Evolutionary conservation across 352 stramenopile species (phyloP).

Genomic region (Phytopythium helicoides): DNA sequence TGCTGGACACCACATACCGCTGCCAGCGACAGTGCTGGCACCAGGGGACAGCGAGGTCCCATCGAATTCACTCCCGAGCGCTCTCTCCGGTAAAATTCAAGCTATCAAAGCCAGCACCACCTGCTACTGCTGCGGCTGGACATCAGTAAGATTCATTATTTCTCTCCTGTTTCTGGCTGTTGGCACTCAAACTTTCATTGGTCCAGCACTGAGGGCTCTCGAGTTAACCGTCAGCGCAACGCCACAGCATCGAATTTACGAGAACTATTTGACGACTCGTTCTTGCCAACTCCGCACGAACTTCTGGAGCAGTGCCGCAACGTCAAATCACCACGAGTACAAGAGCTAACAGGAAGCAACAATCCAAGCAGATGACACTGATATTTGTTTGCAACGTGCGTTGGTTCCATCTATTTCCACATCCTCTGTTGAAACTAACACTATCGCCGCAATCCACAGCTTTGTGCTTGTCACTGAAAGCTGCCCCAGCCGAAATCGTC

Average conservation of each 20-base stretch:
- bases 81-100: constrained; percentile 2
- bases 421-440: no score
- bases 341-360: neutral
- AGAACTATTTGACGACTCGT: constrained; percentile 60
- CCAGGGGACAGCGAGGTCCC: neutral
- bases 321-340: neutral
- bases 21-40: constrained; percentile 12
- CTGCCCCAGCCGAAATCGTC: constrained; percentile 22
- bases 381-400: no score
- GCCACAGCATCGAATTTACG: constrained; percentile 23
- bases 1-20: constrained; percentile 4
- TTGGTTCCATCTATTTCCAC: neutral
- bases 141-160: neutral
- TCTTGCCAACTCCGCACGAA: constrained; percentile 53
- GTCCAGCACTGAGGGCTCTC: neutral
- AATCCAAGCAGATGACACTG: no score
- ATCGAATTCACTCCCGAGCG: neutral
- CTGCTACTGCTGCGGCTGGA: neutral
- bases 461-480: constrained; percentile 12
- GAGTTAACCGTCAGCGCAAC: constrained; percentile 8
- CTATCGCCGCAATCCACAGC: neutral
- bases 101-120: constrained; percentile 1
- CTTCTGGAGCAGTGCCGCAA: constrained; percentile 42
- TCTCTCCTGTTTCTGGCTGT: no score
- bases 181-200: no score